A percentile compares a stretch with the other conserved stretches of the same genome.
phyloP scores from a whole-genome alignment of 2,329 filamentous ascomycete genomes.

The Colletotrichum sansevieriae region DNA sequence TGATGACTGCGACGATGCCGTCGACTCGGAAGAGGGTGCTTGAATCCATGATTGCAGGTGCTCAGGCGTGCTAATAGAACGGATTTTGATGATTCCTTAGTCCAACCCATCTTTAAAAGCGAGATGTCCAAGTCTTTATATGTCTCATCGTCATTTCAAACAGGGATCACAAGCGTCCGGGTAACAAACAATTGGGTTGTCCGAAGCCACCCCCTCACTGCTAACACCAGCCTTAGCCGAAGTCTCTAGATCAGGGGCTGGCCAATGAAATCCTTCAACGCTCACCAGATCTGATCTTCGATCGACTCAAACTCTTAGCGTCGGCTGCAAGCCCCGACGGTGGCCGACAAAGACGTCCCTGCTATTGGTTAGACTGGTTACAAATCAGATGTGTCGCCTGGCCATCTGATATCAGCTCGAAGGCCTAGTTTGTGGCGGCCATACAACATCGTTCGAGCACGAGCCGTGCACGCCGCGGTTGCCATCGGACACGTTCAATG shows the following conservation, averaged over 20 bases:
- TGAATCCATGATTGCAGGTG: slow-evolving; percentile 10
- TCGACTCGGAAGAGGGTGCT: slow-evolving; percentile 64
- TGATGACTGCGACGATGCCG: slow-evolving; percentile 71
- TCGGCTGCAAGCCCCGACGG: slow-evolving; percentile 18
- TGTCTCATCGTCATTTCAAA: neutral
- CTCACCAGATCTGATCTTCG: neutral
- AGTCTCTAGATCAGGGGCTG: neutral
- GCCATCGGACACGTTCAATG: neutral
- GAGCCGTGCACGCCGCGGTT: neutral
- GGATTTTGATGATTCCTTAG: neutral
- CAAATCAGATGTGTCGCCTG: neutral
- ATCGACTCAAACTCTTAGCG: neutral
- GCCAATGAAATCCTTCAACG: neutral
- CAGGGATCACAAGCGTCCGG: neutral
- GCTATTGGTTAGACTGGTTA: slow-evolving; percentile 7
- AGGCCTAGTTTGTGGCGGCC: neutral
- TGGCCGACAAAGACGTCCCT: neutral
- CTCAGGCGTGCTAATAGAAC: neutral
- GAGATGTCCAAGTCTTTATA: neutral
- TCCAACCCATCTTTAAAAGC: neutral
- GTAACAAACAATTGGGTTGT: neutral
- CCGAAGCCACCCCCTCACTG: slow-evolving; percentile 10
- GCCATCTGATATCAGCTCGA: neutral
- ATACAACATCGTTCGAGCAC: neutral
- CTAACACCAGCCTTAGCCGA: neutral